Conservation (phyloP, 2,329 filamentous ascomycete species). For the Cytospora schulzeri region DNA sequence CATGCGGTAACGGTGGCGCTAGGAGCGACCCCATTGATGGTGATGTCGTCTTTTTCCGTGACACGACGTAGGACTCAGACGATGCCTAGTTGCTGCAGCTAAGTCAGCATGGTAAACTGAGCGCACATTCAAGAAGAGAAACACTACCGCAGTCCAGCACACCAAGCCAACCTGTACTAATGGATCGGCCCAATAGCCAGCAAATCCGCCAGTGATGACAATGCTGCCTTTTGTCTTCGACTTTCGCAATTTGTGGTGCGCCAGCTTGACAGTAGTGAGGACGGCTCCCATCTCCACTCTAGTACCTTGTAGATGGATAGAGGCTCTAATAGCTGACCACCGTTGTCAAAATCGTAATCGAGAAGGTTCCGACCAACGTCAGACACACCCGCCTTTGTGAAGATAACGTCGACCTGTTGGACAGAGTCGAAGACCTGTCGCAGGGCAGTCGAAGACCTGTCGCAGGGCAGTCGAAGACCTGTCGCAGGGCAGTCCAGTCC, state of each 20-base stretch:
- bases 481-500: slow-evolving; percentile 3
- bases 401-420: slow-evolving; percentile 1
- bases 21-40: slow-evolving; percentile 10
- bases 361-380: slow-evolving; percentile 10
- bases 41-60: slow-evolving; percentile 1
- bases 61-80: slow-evolving; percentile 5
- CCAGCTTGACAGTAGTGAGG: slow-evolving; percentile 13
- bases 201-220: slow-evolving; percentile 10
- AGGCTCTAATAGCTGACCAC: neutral
- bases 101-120: neutral
- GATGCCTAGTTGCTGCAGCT: slow-evolving; percentile 6
- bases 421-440: slow-evolving; percentile 6
- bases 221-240: neutral
- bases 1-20: slow-evolving; percentile 11
- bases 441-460: neutral
- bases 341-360: neutral
- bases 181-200: slow-evolving; percentile 10
- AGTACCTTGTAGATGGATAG: neutral
- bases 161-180: slow-evolving; percentile 3
- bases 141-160: slow-evolving; percentile 4
- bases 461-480: slow-evolving; percentile 5
- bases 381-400: slow-evolving; percentile 10
- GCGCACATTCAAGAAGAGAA: neutral
- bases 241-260: slow-evolving; percentile 9
- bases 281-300: slow-evolving; percentile 2